phyloP scores from a whole-genome alignment of 805 yeast species.

The Kazachstania africana region DNA sequence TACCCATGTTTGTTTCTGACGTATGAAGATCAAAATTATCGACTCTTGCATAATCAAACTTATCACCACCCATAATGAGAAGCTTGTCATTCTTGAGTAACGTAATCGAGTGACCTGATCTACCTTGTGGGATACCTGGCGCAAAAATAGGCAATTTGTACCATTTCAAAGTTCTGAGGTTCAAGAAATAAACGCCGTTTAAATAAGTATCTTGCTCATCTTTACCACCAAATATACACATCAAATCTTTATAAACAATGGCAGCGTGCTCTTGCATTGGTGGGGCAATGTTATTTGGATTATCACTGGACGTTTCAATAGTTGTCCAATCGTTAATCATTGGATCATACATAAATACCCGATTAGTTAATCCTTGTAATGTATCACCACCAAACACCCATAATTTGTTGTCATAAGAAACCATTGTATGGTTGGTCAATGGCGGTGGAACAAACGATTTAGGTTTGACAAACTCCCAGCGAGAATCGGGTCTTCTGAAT shows the following conservation, averaged over 20 bases:
- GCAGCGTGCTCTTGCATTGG: slow-evolving; percentile 91
- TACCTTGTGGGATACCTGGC: slow-evolving; percentile 54
- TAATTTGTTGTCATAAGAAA: slow-evolving; percentile 62
- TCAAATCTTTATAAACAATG: slow-evolving; percentile 59
- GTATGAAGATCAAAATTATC: slow-evolving; percentile 41
- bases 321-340: slow-evolving; percentile 55
- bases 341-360: slow-evolving; percentile 75
- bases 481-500: slow-evolving; percentile 70
- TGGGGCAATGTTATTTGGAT: slow-evolving; percentile 36
- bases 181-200: slow-evolving; percentile 60
- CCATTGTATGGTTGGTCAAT: slow-evolving; percentile 83
- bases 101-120: slow-evolving; percentile 88
- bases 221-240: slow-evolving; percentile 88
- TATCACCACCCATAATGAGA: slow-evolving; percentile 86
- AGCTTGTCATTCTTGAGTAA: slow-evolving; percentile 54
- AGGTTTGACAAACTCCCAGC: slow-evolving; percentile 68
- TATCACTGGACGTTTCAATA: slow-evolving; percentile 38
- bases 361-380: slow-evolving; percentile 55
- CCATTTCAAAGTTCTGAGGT: slow-evolving; percentile 64
- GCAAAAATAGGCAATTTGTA: slow-evolving; percentile 39
- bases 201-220: slow-evolving; percentile 58
- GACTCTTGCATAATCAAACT: slow-evolving; percentile 48
- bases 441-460: slow-evolving; percentile 48
- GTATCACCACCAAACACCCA: slow-evolving; percentile 92
- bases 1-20: slow-evolving; percentile 39